Percentiles rank a stretch among this genome's conserved stretches.
phyloP scores from a whole-genome alignment of 73 alveolate species.

The Paramecium sexaurelia region DNA sequence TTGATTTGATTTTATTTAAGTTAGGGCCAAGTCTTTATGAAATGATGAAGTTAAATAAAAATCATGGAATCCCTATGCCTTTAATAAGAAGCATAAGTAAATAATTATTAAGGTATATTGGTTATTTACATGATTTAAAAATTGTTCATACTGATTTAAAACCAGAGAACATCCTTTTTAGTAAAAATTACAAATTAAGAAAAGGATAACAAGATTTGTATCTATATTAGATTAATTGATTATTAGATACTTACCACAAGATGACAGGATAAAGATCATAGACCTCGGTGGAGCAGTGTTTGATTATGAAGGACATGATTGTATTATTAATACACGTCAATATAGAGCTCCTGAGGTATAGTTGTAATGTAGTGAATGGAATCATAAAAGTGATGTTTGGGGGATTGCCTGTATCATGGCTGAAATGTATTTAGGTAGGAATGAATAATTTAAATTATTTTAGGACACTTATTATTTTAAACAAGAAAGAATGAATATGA shows the following conservation, averaged over 20 bases:
- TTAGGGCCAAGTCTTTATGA: constrained; percentile 94
- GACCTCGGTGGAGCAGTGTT: constrained; percentile 98
- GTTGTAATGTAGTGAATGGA: constrained; percentile 84
- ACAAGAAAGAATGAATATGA: constrained; percentile 95
- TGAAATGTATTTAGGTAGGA: constrained; percentile 96
- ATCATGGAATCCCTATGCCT: constrained; percentile 83
- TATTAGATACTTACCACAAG: constrained; percentile 68
- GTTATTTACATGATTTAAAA: constrained; percentile 70
- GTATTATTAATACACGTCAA: constrained; percentile 94
- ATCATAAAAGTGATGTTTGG: constrained; percentile 95
- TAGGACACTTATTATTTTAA: constrained; percentile 75
- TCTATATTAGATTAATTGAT: neutral
- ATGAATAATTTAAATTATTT: neutral
- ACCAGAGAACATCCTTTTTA: constrained; percentile 96
- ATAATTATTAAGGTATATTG: constrained; percentile 81
- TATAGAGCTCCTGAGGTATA: constrained; percentile 99
- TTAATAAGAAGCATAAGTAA: constrained; percentile 83
- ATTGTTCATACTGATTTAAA: constrained; percentile 98
- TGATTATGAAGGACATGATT: constrained; percentile 81
- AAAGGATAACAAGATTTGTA: neutral
- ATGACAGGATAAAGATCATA: constrained; percentile 83
- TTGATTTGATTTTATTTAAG: constrained; percentile 7
- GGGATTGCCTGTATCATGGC: constrained; percentile 95
- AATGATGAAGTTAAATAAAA: constrained; percentile 83
- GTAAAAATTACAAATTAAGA: neutral